Base-by-base conservation (phyloP, 75 land plant species). In the Sequoia sempervirens region DNA sequence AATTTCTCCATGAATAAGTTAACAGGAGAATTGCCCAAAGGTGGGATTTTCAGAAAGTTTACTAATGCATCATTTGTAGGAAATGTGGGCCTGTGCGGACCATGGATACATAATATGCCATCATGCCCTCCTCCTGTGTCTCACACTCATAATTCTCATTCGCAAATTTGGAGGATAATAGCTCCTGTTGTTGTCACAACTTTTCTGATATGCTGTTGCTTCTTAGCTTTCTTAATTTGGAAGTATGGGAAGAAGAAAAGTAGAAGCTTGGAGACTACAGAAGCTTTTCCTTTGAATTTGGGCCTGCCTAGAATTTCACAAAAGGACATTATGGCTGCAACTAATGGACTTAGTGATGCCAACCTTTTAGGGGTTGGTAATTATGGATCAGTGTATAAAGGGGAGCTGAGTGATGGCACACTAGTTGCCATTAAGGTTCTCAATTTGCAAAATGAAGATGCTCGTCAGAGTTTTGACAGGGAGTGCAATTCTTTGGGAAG, bases 311-410 rank as follows among this genome's bases (percentile, higher is more conserved):
- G 82, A 32, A 32, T 32, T 32, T 81, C 53, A 23, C n/a, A 76
- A 40, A 30, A 76, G 46, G 79, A 76, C 26, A 1, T 76, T 43
- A 20, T 43, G 37, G 43, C 1, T 43, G 79, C 79, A 76, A 76
- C 79, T 26, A 7, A 76, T n/a, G 47, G 81, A 37, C 81, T 87
- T 54, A 87, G 79, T 41, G 34, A 53, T 3, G 79, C 41, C 32
- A 90, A 86, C 40, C 26, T 90, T 26, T 66, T 90, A 36, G 91
- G 91, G 17, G 15, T 81, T 14, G 91, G 90, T 8, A 84, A 85
- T 56, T 87, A 80, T 85, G 91, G 91, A 12, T 34, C 75, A 6
- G 91, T 90, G 37, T 90, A 89, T 83, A 90, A 87, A 79, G 91
- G 92, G 6, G 66, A 66, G 15, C 69, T 87, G 14, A 45, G 52